A percentile compares a stretch with the other conserved stretches of the same genome.
phyloP scores from a whole-genome alignment of 495 filamentous ascomycete genomes.

The Chaetomidium leptoderma region DNA sequence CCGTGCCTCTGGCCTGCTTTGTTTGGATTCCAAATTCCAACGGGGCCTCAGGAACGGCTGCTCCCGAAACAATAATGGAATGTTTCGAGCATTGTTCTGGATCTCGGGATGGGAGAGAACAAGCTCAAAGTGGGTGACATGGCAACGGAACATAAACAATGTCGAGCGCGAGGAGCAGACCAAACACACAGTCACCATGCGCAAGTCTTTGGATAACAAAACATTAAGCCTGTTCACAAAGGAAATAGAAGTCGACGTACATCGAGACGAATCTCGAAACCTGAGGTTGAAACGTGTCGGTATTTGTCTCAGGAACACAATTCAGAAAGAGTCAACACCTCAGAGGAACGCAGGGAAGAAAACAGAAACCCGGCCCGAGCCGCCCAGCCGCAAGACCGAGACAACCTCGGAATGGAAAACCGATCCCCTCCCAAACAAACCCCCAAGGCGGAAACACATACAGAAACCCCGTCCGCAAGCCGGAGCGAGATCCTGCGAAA shows the following conservation, averaged over 20 bases:
- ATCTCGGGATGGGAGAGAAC: neutral
- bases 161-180: no score
- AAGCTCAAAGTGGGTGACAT: neutral
- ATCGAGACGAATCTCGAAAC: neutral
- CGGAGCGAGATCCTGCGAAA: slow-evolving; percentile 1
- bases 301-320: slow-evolving; percentile 15
- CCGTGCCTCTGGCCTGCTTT: no score
- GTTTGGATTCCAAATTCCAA: no score
- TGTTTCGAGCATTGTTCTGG: neutral
- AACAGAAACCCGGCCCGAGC: neutral
- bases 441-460: neutral
- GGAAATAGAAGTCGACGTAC: neutral
- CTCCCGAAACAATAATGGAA: slow-evolving; percentile 4
- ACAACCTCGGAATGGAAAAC: neutral
- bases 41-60: neutral
- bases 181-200: neutral
- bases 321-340: slow-evolving; percentile 9
- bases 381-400: neutral
- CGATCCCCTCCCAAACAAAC: neutral
- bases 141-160: no score
- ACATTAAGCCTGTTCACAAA: slow-evolving; percentile 12
- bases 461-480: slow-evolving; percentile 8
- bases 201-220: neutral
- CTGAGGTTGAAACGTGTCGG: slow-evolving; percentile 16
- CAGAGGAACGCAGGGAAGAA: neutral